Conservation (phyloP, 2,329 filamentous ascomycete genomes). For the Zymoseptoria passerinii region DNA sequence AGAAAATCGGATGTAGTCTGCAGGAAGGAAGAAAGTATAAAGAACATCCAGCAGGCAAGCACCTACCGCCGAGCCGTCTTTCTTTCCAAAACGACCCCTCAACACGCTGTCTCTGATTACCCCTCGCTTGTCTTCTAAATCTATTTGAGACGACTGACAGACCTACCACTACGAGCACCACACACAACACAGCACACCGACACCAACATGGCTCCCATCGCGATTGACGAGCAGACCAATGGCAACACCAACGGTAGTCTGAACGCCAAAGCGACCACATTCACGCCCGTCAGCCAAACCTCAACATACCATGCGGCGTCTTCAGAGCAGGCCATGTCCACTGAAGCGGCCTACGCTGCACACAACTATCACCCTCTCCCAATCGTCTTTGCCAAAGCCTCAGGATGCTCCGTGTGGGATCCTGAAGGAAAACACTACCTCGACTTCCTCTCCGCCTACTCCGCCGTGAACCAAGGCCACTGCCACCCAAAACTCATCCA, state of each 20-base stretch:
- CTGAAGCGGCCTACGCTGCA: constrained; percentile 77
- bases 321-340: constrained; percentile 67
- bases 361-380: constrained; percentile 99
- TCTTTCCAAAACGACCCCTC: not conserved
- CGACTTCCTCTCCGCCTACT: constrained; percentile 97
- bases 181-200: not conserved
- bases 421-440: constrained; percentile 85
- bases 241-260: constrained; percentile 22
- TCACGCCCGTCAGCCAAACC: constrained; percentile 33
- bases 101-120: not conserved
- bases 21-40: not conserved
- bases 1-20: not conserved
- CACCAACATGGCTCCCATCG: constrained; percentile 30
- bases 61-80: not conserved
- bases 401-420: constrained; percentile 89
- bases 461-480: constrained; percentile 94
- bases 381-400: constrained; percentile 79
- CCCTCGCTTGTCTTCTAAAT: not conserved
- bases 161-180: not conserved
- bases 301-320: constrained; percentile 65
- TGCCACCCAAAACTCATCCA: constrained; percentile 95
- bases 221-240: constrained; percentile 25
- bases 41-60: not conserved
- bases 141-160: not conserved
- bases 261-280: constrained; percentile 36